Conservation (phyloP, 2,329 filamentous ascomycete species). For the Diaporthe humulicola region DNA sequence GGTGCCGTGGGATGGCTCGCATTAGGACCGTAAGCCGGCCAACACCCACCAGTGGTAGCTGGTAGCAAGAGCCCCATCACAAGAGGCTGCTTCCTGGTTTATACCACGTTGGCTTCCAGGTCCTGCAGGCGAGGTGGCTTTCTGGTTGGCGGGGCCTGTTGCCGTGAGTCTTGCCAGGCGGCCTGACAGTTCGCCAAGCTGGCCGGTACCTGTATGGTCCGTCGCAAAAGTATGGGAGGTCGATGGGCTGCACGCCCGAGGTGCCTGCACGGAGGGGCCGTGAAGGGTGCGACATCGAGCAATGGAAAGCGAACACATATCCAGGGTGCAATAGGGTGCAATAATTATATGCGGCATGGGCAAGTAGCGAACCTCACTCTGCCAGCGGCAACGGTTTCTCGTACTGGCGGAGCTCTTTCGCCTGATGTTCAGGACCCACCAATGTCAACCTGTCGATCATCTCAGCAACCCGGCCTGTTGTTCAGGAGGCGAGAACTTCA, state of each 20-base stretch:
- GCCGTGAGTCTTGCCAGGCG: background rate
- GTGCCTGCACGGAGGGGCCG: constrained; percentile 23
- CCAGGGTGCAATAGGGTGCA: constrained; percentile 10
- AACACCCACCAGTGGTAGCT: background rate
- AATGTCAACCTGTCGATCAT: constrained; percentile 17
- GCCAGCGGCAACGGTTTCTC: constrained; percentile 9
- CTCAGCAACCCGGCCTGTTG: constrained; percentile 5
- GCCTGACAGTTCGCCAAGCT: constrained; percentile 25
- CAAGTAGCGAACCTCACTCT: constrained; percentile 6
- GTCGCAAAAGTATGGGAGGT: background rate
- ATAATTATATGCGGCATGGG: constrained; percentile 7
- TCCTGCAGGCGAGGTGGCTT: background rate
- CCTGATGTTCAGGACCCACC: constrained; percentile 20
- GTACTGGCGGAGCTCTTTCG: constrained; percentile 16
- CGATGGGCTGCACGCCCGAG: background rate
- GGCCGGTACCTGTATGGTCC: constrained; percentile 10
- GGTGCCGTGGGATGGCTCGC: constrained; percentile 17
- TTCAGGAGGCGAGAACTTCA: constrained; percentile 27
- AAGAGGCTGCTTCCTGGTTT: background rate
- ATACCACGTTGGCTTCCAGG: constrained; percentile 20
- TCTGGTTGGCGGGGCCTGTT: constrained; percentile 10
- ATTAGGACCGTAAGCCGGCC: background rate
- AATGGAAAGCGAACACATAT: constrained; percentile 35
- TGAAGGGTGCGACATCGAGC: constrained; percentile 17
- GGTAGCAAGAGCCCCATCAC: background rate